Conservation (phyloP, 139 green algal genomes). For the Chlorella sp. region DNA sequence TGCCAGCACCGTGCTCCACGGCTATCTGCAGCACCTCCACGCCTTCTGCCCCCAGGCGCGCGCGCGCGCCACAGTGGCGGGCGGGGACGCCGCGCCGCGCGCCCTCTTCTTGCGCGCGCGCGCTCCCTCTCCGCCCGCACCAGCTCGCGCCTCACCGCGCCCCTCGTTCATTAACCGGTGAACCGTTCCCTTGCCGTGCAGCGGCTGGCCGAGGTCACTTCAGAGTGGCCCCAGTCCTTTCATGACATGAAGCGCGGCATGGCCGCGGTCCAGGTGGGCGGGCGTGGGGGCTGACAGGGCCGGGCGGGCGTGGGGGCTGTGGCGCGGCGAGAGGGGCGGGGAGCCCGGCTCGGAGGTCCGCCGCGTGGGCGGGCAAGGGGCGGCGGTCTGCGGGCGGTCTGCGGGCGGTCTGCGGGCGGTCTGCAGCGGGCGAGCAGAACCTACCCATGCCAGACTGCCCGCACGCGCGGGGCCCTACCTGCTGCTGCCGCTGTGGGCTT, state of each 20-base stretch:
- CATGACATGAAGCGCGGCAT: no score
- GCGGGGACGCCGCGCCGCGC: neutral
- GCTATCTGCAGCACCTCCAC: constrained; percentile 17
- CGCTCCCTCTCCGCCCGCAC: neutral
- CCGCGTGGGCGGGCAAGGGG: no score
- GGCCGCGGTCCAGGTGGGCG: no score
- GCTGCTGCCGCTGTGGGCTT: neutral
- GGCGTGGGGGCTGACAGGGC: no score
- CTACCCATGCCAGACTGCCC: neutral
- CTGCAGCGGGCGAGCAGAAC: neutral
- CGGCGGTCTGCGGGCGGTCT: no score
- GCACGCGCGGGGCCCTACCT: neutral
- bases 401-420: neutral
- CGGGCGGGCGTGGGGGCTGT: no score
- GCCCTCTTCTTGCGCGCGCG: neutral
- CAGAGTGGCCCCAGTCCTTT: no score
- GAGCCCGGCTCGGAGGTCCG: no score
- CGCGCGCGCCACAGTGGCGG: neutral
- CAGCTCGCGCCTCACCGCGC: neutral
- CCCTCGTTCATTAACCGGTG: neutral
- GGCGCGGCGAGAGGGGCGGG: no score
- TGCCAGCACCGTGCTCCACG: constrained; percentile 16
- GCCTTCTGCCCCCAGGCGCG: neutral
- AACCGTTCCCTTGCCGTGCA: neutral
- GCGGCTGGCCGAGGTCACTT: constrained; percentile 10